Evolutionary conservation across 352 stramenopile species (phyloP), one percentile per base, ranked within the genome.

Genomic region (Phytophthora vignae): DNA sequence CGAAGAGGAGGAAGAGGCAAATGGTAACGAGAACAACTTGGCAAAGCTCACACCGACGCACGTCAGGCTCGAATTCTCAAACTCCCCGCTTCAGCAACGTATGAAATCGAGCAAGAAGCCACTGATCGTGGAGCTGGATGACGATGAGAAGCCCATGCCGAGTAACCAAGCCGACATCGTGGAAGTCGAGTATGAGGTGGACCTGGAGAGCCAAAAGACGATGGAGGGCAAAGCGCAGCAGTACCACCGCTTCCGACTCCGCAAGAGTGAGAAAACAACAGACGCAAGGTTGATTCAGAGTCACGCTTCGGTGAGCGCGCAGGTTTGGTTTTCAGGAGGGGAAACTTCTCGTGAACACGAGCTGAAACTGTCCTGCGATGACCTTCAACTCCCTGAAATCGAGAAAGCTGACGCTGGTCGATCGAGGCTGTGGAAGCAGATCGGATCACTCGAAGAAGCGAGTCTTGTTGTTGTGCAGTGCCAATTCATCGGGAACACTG

Each of bases 381-480:
- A 86, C 25, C 65, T 93, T 6, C 55, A 85, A 11, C 74, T 93
- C 0, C 84, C 84, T 29, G 59, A 76, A 55, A 40, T 60, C 0
- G 53, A 66, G 27, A 8, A 67, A 6, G 14, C 9, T 12, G 49
- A 58, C 25, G 57, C 56, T 25, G 27, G 38, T 14, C 60, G 68
- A 15, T 12, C 25, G 9, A 92, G 91, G 69, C 12, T 90, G 7
- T 94, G 87, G 87, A 92, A 83, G 63, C 87, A 93, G 61, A 83
- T 94, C 25, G 85, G 87, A 17, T 92, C 84, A 31, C 66, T 94
- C 5, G 75, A 92, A 38, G 82, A 94, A 44, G 71, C 71, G 19
- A 91, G 78, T 49, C 77, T 78, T 11, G 77, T 90, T 19, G 82
- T 95, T 21, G 76, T 95, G n/a, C 88, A 93, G 64, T 93, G 84